Percentiles rank a stretch among this genome's conserved stretches.
Evolutionary conservation across 352 stramenopile species (phyloP).

Genomic region (Globisporangium irregulare): DNA sequence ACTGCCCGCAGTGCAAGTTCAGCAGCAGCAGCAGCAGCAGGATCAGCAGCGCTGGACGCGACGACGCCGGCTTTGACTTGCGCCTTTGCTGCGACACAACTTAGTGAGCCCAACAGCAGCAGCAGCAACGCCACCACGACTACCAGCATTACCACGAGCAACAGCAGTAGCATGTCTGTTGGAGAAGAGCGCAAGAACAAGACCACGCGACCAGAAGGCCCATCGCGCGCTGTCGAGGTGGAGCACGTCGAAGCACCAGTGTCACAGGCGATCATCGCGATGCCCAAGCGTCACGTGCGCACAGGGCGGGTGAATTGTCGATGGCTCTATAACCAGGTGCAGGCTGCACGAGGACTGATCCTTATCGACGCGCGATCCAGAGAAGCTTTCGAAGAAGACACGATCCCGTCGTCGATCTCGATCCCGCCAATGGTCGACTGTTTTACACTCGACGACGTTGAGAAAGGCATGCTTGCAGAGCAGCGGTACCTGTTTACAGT

Average conservation of each 20-base stretch:
- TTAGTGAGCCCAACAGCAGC: neutral
- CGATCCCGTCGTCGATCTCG: constrained; percentile 72
- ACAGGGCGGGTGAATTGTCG: constrained; percentile 69
- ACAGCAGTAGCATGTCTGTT: constrained; percentile 30
- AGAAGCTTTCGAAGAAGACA: constrained; percentile 62
- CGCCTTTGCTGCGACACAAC: neutral
- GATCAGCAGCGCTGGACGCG: neutral
- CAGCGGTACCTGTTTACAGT: constrained; percentile 65
- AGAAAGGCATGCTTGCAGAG: constrained; percentile 52
- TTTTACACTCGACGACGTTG: constrained; percentile 48
- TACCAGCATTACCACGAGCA: neutral
- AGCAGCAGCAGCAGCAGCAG: constrained; percentile 6
- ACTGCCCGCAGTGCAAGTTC: constrained; percentile 7
- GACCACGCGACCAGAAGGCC: constrained; percentile 3
- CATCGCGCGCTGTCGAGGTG: neutral
- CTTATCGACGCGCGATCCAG: constrained; percentile 65
- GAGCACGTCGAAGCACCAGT: neutral
- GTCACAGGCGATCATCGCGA: constrained; percentile 16
- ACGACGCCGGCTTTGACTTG: neutral
- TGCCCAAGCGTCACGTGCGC: constrained; percentile 54
- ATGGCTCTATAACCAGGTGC: constrained; percentile 86
- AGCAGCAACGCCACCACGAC: constrained; percentile 1
- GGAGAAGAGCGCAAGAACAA: constrained; percentile 26
- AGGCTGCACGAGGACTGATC: constrained; percentile 70
- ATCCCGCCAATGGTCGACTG: constrained; percentile 53